Base-by-base conservation (phyloP, 495 filamentous ascomycete species). In the Xylaria intraflava region DNA sequence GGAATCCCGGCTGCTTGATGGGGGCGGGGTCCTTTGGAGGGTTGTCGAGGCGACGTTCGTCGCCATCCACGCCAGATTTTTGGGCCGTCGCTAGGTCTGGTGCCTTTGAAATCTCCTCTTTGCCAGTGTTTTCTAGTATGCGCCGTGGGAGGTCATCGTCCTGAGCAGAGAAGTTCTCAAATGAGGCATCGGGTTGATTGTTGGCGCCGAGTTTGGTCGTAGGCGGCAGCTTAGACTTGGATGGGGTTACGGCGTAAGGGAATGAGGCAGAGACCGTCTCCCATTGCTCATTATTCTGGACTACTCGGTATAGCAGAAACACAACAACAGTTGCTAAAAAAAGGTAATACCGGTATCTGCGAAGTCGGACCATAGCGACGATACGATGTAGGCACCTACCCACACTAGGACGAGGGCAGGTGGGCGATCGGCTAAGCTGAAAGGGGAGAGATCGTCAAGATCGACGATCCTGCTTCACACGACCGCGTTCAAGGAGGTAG, bases 291-390 rank as follows among this genome's bases (percentile, higher is more conserved):
- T 66, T 78, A 51, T 69, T 79, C 62, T 62, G 67, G 57, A 63
- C 72, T 46, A 88, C 84, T 64, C 88, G 81, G 58, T 88, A 78
- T 19, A 92, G 67, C 14, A 83, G 70, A 39, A 90, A 69, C 26
- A 85, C 68, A 45, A 84, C 68, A 43, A 88, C 66, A 46, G 82
- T 76, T 42, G 88, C 83, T 63, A 88, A 85, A 58, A 87, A 69
- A 43, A 90, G 64, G 55, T 88, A 85, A 43, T 85, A 74, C 49
- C 89, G 83, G 62, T 89, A 92, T 69, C 88, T 78, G 46, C 89
- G 84, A 57, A 87, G 68, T 35, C 88, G 85, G 52, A 88, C 72
- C 89, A 93, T 91, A 44, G 59, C 71, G 65, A 31, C 9, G 40
- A 23, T 27, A 14, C 17, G 49, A 46, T n/a, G 43, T 46, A 30